Evolutionary conservation across 2,329 filamentous ascomycete genomes (phyloP), one percentile per base, ranked within the genome.

Genomic region (Atkinsonella texensis): DNA sequence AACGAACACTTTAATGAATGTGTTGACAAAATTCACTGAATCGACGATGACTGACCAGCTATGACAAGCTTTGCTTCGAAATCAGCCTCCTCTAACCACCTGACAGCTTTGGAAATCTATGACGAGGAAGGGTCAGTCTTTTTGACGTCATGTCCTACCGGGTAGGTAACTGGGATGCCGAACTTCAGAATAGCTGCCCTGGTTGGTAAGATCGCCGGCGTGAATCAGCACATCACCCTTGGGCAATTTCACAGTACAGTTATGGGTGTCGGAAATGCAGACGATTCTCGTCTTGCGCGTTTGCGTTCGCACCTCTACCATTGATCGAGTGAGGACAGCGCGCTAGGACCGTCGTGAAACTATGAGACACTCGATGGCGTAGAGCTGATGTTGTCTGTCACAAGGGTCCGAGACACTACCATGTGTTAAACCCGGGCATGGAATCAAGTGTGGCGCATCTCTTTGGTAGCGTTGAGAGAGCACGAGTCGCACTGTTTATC

Each of bases 181-280:
- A 15, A 75, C 74, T 67, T 83, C 79, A 7, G 69, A 70, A 56
- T 71, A 70, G 56, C 70, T 83, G 15, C 86, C 86, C 61, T 85
- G 80, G 62, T 88, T 89, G 3, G 85, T 87, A 57, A 90, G 66
- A 62, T 90, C 86, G 7, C 86, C 85, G 1, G 85, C 85, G 61
- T 89, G 85, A 48, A 89, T 81, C 35, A 90, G 72, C 9, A 90
- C 78, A 62, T 90, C 84, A 41, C 85, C 86, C 20, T 74, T 74
- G 0, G 86, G 85, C 1, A 89, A 73, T 58, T 79, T 83, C 58
- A 78, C 72, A 2, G 74, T 73, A 57, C 71, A 74, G 62, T 87
- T 87, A 66, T 89, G 85, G 2, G 85, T 89, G 66, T 90, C 86
- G 4, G 85, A 86, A 52, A 89, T 75, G 67, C 84, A 88, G 49